phyloP scores from a whole-genome alignment of 345 rosid genomes.

The Diplotaxis tenuifolia region DNA sequence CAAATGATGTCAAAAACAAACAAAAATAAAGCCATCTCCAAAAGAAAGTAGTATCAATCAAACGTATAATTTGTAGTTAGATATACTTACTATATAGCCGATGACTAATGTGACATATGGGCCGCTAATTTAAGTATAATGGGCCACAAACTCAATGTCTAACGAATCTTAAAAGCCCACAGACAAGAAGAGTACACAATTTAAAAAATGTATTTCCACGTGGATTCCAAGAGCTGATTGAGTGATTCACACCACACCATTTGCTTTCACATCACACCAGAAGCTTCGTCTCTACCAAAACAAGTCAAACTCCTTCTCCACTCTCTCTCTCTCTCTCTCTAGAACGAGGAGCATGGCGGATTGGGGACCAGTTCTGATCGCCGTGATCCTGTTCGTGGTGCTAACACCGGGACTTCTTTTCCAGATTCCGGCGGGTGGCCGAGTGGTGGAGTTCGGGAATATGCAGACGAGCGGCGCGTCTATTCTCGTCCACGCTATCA shows the following conservation, averaged over 20 bases:
- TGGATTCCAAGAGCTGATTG: neutral
- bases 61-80: no score
- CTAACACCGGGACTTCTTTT: slow-evolving; percentile 51
- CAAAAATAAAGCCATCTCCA: no score
- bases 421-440: slow-evolving; percentile 49
- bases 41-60: neutral
- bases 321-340: slow-evolving; percentile 27
- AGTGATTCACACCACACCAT: neutral
- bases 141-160: neutral
- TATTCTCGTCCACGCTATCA: slow-evolving; percentile 48
- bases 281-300: slow-evolving; percentile 28
- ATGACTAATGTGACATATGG: no score
- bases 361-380: slow-evolving; percentile 57
- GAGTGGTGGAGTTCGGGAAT: slow-evolving; percentile 54
- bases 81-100: no score
- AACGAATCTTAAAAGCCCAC: neutral
- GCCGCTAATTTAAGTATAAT: neutral
- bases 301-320: neutral
- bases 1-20: neutral
- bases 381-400: slow-evolving; percentile 54
- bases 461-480: slow-evolving; percentile 59
- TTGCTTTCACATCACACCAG: slow-evolving; percentile 26
- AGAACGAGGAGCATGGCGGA: slow-evolving; percentile 43
- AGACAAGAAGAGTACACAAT: neutral
- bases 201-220: slow-evolving; percentile 3